phyloP scores from a whole-genome alignment of 768 basidiomycete genomes.

The Royoungia palumana region DNA sequence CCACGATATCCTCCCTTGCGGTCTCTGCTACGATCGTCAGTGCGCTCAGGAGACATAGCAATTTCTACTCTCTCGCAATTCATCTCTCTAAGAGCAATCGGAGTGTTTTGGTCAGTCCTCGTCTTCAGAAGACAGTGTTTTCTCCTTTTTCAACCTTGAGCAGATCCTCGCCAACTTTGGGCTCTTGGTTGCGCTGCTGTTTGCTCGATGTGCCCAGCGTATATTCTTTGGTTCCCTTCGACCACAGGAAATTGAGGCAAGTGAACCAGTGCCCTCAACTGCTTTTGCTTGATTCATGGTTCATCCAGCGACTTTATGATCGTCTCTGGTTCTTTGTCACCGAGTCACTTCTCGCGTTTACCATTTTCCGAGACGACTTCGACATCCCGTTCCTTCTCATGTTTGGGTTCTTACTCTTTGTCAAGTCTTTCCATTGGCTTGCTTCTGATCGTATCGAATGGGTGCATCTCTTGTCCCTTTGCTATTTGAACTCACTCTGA shows the following conservation, averaged over 20 bases:
- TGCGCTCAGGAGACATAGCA: constrained; percentile 78
- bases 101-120: constrained; percentile 74
- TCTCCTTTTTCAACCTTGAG: constrained; percentile 1
- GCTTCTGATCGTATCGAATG: constrained; percentile 94
- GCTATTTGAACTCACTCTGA: neutral
- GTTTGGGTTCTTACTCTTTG: constrained; percentile 91
- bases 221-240: constrained; percentile 91
- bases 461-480: constrained; percentile 45
- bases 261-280: constrained; percentile 16
- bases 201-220: constrained; percentile 74
- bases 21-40: constrained; percentile 72
- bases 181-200: constrained; percentile 69
- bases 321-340: constrained; percentile 97
- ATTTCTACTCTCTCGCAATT: constrained; percentile 93
- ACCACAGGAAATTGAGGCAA: constrained; percentile 87
- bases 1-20: constrained; percentile 59
- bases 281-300: neutral
- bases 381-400: constrained; percentile 89
- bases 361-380: constrained; percentile 95
- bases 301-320: constrained; percentile 85
- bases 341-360: constrained; percentile 92
- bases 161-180: constrained; percentile 92
- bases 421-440: constrained; percentile 99
- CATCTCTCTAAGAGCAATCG: constrained; percentile 90
- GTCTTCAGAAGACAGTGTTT: neutral